phyloP scores from a whole-genome alignment of 352 stramenopile species.

The Pythium pyrilobum region DNA sequence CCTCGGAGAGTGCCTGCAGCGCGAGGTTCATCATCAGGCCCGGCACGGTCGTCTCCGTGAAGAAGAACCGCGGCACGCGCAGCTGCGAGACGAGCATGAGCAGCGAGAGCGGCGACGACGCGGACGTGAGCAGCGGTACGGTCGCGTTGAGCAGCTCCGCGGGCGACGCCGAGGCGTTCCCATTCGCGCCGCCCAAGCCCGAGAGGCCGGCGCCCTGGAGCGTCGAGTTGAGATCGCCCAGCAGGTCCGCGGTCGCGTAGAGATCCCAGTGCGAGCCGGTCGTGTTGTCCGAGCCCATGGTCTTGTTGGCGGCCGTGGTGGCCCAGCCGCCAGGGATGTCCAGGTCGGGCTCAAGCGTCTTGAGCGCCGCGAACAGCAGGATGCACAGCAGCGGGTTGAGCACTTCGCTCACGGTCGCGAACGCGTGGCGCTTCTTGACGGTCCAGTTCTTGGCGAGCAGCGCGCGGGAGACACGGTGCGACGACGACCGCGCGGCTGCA shows the following conservation, averaged over 20 bases:
- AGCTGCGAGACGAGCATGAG: conserved; percentile 29
- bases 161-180: neutral
- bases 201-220: conserved; percentile 4
- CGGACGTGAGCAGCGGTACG: conserved; percentile 8
- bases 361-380: conserved; percentile 60
- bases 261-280: conserved; percentile 40
- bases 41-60: conserved; percentile 58
- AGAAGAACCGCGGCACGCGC: conserved; percentile 49
- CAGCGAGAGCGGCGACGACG: conserved; percentile 15
- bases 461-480: conserved; percentile 17
- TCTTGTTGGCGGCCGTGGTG: conserved; percentile 28
- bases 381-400: conserved; percentile 69
- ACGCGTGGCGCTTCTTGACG: conserved; percentile 58
- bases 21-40: conserved; percentile 52
- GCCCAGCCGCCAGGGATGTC: conserved; percentile 45
- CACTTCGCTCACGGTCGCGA: conserved; percentile 60
- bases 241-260: conserved; percentile 27
- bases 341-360: conserved; percentile 48
- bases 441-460: conserved; percentile 73
- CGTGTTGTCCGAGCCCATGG: conserved; percentile 9
- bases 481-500: too few relatives aligned
- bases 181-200: neutral
- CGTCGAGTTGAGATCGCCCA: conserved; percentile 22
- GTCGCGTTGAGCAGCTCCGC: conserved; percentile 16
- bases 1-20: conserved; percentile 39